Evolutionary conservation across 345 rosid genomes (phyloP).

Genomic region (Triadica sebifera): DNA sequence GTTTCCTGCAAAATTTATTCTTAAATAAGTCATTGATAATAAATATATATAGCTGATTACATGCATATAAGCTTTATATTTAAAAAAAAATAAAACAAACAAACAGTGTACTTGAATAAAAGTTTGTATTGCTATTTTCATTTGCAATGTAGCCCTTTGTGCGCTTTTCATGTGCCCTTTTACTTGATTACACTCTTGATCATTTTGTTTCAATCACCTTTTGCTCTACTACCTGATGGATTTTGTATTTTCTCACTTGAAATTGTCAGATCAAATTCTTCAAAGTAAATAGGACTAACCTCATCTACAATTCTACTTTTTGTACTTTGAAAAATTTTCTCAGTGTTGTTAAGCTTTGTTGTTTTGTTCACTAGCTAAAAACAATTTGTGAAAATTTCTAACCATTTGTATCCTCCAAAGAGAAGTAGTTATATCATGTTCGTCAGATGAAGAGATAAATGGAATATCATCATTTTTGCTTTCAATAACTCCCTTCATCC

Average conservation of each 20-base stretch:
- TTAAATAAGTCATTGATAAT: too few species aligned
- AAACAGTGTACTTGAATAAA: too few species aligned
- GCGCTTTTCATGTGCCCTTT: background rate
- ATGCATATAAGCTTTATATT: too few species aligned
- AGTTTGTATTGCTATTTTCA: too few species aligned
- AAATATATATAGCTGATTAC: too few species aligned
- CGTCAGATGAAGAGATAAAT: background rate
- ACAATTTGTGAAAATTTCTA: too few species aligned
- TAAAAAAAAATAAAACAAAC: too few species aligned
- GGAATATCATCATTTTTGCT: background rate
- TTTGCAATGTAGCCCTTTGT: background rate
- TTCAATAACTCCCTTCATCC: background rate
- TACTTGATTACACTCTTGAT: background rate
- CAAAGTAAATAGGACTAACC: background rate
- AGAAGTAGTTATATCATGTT: background rate
- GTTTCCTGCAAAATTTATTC: too few species aligned
- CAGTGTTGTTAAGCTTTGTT: background rate
- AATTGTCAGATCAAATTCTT: background rate
- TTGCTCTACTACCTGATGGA: background rate
- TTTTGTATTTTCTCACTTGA: too few species aligned
- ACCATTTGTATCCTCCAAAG: too few species aligned
- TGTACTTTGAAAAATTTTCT: background rate
- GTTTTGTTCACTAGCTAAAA: too few species aligned
- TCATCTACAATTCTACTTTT: background rate
- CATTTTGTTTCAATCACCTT: background rate